phyloP scores from a whole-genome alignment of 139 green algal species.

The Diplosphaera chodatii region DNA sequence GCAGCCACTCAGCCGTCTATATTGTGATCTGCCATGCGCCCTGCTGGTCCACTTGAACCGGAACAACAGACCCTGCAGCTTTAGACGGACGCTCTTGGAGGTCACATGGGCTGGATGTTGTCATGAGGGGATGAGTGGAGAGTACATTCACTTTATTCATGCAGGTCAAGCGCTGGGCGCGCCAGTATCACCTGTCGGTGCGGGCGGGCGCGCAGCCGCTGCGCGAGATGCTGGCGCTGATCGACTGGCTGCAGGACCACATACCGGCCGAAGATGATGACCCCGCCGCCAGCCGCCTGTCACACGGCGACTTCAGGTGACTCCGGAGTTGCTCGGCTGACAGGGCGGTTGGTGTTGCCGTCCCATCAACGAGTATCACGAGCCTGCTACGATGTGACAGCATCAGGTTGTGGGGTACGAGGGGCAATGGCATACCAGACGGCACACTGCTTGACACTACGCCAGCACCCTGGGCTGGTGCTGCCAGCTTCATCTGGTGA shows the following conservation, averaged over 20 bases:
- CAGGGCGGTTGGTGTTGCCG: too few relatives aligned
- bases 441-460: neutral
- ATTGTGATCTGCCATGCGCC: too few relatives aligned
- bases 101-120: too few relatives aligned
- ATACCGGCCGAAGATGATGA: slow-evolving; percentile 54
- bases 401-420: neutral
- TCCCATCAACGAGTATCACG: too few relatives aligned
- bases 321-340: neutral
- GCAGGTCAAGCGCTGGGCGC: slow-evolving; percentile 63
- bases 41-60: too few relatives aligned
- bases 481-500: neutral
- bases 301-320: slow-evolving; percentile 82
- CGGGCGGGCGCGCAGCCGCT: slow-evolving; percentile 27
- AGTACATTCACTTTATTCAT: too few relatives aligned
- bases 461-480: neutral
- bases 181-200: slow-evolving; percentile 55
- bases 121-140: too few relatives aligned
- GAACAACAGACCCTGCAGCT: too few relatives aligned
- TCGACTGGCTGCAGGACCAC: slow-evolving; percentile 62
- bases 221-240: slow-evolving; percentile 60
- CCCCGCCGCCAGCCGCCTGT: slow-evolving; percentile 31
- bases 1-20: neutral
- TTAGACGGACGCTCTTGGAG: too few relatives aligned
- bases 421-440: neutral
- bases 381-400: too few relatives aligned